Evolutionary conservation across 257 asterid species (phyloP).

Genomic region (Verbascum thapsus): DNA sequence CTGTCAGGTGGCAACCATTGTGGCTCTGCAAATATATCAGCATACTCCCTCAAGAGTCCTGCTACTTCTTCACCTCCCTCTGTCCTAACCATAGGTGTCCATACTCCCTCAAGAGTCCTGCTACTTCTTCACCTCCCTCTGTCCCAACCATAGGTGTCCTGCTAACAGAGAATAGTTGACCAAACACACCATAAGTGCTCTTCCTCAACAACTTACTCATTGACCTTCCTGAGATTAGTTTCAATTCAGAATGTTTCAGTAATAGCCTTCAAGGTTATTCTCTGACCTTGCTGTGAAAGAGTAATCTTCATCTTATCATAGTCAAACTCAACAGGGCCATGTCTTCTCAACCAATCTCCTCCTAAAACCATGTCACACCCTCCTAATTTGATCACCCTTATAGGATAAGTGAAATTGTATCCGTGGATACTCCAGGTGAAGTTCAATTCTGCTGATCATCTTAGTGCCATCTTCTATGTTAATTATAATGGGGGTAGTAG

Average conservation of each 20-base stretch:
- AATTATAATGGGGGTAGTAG: neutral
- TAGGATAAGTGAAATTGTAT: neutral
- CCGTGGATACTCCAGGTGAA: neutral
- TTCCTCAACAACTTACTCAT: neutral
- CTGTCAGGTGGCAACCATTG: too few relatives aligned
- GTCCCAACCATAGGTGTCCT: too few relatives aligned
- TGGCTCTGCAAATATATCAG: too few relatives aligned
- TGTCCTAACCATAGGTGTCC: too few relatives aligned
- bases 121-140: conserved; percentile 47
- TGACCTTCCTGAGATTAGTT: neutral
- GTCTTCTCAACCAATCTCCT: neutral
- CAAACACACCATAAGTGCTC: neutral
- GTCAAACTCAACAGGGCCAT: neutral
- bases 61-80: too few relatives aligned
- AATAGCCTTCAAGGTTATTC: neutral
- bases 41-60: too few relatives aligned
- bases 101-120: conserved; percentile 51
- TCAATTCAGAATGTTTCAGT: neutral
- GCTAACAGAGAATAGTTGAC: neutral
- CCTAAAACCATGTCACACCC: neutral
- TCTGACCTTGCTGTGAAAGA: neutral
- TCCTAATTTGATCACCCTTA: neutral
- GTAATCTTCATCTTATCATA: neutral
- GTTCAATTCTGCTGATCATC: neutral
- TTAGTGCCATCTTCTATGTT: neutral